phyloP scores from a whole-genome alignment of 441 rosid genomes.

The Aquilaria agallochum region DNA sequence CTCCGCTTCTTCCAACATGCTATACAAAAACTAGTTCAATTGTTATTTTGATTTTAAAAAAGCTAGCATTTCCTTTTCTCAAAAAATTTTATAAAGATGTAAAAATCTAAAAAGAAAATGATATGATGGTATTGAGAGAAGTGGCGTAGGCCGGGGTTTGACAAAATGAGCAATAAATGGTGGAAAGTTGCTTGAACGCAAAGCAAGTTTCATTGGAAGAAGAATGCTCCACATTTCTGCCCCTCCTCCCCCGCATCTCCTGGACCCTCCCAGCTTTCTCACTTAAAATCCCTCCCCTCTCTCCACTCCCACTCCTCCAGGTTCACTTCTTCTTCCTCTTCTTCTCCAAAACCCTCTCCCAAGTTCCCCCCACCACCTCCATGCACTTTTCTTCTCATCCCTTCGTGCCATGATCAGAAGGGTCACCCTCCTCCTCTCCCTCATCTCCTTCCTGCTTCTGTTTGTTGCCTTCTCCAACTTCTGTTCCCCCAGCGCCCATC shows the following conservation, averaged over 20 bases:
- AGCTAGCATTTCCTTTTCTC: no score
- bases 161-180: slow-evolving; percentile 34
- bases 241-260: slow-evolving; percentile 33
- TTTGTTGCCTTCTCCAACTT: neutral
- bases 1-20: no score
- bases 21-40: no score
- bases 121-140: no score
- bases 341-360: neutral
- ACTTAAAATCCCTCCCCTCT: neutral
- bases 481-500: neutral
- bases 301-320: neutral
- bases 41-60: no score
- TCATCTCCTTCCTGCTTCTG: neutral
- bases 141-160: slow-evolving; percentile 31
- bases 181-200: slow-evolving; percentile 59
- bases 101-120: no score
- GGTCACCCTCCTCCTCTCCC: neutral
- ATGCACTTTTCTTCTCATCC: neutral
- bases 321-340: neutral
- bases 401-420: neutral
- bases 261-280: slow-evolving; percentile 21
- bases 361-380: neutral
- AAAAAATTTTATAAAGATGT: no score
- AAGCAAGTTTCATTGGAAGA: slow-evolving; percentile 59
- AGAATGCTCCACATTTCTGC: slow-evolving; percentile 38